These are phyloP conservation scores for Pseudogymnoascus sp. DNA, from an alignment of 2,329 filamentous ascomycete species.

Conservation along the genomic window DNA sequence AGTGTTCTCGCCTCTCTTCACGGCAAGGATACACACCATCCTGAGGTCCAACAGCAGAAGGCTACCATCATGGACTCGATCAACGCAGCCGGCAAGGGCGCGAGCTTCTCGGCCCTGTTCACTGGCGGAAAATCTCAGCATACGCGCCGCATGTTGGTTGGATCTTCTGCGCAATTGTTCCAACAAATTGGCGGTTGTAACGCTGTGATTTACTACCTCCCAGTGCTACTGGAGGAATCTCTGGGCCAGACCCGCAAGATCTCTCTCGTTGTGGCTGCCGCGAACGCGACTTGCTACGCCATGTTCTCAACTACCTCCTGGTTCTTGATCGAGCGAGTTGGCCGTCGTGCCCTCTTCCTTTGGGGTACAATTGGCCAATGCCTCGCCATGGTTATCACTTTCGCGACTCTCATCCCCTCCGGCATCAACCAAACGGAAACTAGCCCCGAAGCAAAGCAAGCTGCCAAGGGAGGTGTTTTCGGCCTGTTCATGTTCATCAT, in stretches of 20 bases:
- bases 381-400: conserved; percentile 1
- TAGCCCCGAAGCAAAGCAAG: neutral
- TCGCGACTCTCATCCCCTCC: neutral
- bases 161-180: conserved; percentile 32
- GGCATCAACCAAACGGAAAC: neutral
- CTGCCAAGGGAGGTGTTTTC: neutral
- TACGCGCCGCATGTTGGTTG: conserved; percentile 35
- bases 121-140: conserved; percentile 42
- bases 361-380: neutral
- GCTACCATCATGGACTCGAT: conserved; percentile 46
- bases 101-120: conserved; percentile 33
- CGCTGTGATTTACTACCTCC: conserved; percentile 30
- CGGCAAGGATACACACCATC: conserved; percentile 31
- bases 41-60: conserved; percentile 41
- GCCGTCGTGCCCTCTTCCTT: conserved; percentile 61
- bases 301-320: conserved; percentile 33
- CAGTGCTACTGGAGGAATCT: neutral
- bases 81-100: conserved; percentile 28
- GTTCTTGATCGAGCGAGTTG: conserved; percentile 43
- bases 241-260: neutral
- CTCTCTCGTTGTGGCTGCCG: neutral
- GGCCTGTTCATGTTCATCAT: neutral
- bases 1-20: conserved; percentile 13
- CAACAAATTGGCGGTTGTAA: conserved; percentile 38
- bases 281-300: conserved; percentile 34